Conservation (phyloP, 192 early-diverging fungal genomes). For the Coemansia sp. region DNA sequence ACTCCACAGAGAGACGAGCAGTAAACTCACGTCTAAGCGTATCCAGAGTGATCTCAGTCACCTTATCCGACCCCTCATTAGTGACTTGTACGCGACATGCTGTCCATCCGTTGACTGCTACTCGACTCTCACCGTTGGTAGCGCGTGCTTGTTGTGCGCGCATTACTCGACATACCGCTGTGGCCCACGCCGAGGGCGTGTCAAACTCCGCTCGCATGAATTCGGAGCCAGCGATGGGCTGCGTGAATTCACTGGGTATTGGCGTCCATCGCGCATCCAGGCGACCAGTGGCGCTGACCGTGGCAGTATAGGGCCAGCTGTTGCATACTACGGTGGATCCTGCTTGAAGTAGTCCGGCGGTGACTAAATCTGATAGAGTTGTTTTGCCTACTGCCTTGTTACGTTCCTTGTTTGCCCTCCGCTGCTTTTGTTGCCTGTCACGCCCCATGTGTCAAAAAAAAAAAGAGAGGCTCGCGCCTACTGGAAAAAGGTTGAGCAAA, state of each 20-base stretch:
- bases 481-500: neutral
- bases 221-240: constrained; percentile 18
- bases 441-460: constrained; percentile 6
- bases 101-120: constrained; percentile 68
- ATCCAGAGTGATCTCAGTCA: constrained; percentile 32
- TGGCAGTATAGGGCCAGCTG: constrained; percentile 48
- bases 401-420: constrained; percentile 8
- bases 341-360: constrained; percentile 21
- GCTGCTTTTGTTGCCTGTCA: constrained; percentile 5
- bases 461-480: neutral
- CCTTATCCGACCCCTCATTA: neutral
- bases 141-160: constrained; percentile 28
- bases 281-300: constrained; percentile 26
- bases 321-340: constrained; percentile 44
- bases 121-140: constrained; percentile 36
- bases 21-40: constrained; percentile 31
- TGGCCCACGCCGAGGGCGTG: constrained; percentile 65
- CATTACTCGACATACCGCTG: constrained; percentile 58
- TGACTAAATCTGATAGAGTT: constrained; percentile 21
- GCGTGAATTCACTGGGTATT: constrained; percentile 19
- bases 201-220: constrained; percentile 55
- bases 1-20: neutral
- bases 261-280: constrained; percentile 39
- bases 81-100: constrained; percentile 55
- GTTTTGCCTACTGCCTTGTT: neutral